A percentile compares a stretch with the other conserved stretches of the same genome.
Evolutionary conservation across 352 stramenopile species (phyloP).

Genomic region (Plasmopara viticola): DNA sequence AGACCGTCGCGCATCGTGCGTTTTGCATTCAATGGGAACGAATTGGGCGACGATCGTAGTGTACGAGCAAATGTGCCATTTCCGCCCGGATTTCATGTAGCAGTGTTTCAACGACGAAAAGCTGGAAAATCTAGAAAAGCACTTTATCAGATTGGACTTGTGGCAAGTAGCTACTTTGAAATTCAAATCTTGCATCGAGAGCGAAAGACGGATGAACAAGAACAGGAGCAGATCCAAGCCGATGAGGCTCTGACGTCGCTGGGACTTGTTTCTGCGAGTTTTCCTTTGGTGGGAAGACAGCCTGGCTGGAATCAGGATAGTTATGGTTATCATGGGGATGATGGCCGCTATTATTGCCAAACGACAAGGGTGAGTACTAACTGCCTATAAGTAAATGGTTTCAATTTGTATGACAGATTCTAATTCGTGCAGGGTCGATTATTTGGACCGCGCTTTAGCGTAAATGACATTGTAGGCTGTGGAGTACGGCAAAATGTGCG

Average conservation of each 20-base stretch:
- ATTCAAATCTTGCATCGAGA: conserved; percentile 45
- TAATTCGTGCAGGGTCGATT: conserved; percentile 31
- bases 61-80: conserved; percentile 75
- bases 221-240: background rate
- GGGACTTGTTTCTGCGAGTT: conserved; percentile 40
- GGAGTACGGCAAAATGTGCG: conserved; percentile 43
- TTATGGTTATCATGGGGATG: conserved; percentile 77
- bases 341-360: conserved; percentile 60
- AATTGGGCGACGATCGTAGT: conserved; percentile 59
- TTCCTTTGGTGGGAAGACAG: conserved; percentile 54
- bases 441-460: conserved; percentile 57
- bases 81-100: conserved; percentile 42
- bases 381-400: background rate
- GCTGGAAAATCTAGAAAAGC: conserved; percentile 1
- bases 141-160: conserved; percentile 47
- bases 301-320: conserved; percentile 65
- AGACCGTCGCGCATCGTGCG: conserved; percentile 26
- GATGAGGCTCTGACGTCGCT: conserved; percentile 47
- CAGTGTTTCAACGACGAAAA: conserved; percentile 34
- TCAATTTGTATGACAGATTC: conserved; percentile 6
- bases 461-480: conserved; percentile 68
- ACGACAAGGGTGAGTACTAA: conserved; percentile 30
- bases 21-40: conserved; percentile 47
- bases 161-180: conserved; percentile 71
- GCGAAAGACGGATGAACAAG: conserved; percentile 1